phyloP scores from a whole-genome alignment of 1,139 yeast genomes.

The Suhomyces taliae region DNA sequence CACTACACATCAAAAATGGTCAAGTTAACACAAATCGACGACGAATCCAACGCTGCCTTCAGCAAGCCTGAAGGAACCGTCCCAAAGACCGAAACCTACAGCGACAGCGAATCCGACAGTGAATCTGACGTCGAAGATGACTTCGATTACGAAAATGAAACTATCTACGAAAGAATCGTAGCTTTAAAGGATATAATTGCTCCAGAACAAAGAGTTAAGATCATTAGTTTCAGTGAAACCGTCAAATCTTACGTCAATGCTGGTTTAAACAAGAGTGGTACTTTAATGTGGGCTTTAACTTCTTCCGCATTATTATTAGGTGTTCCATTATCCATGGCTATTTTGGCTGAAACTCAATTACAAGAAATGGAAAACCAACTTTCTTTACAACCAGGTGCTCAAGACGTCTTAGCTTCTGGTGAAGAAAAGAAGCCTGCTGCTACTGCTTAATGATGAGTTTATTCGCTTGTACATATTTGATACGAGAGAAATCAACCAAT shows the following conservation, averaged over 20 bases:
- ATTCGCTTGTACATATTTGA: constrained; percentile 10
- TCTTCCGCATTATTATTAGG: constrained; percentile 85
- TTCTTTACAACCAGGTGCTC: constrained; percentile 81
- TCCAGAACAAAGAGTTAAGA: constrained; percentile 72
- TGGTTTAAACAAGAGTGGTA: constrained; percentile 63
- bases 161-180: constrained; percentile 78
- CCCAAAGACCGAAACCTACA: constrained; percentile 22
- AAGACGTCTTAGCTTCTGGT: constrained; percentile 74
- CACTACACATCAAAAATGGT: constrained; percentile 48
- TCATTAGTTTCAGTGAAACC: constrained; percentile 35
- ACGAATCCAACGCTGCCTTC: constrained; percentile 45
- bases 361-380: constrained; percentile 93
- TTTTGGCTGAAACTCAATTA: constrained; percentile 88
- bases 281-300: constrained; percentile 79
- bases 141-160: constrained; percentile 78
- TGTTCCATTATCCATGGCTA: constrained; percentile 87
- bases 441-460: constrained; percentile 5
- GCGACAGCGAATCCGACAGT: constrained; percentile 39
- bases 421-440: constrained; percentile 33
- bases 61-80: constrained; percentile 20
- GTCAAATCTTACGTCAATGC: constrained; percentile 41
- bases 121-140: constrained; percentile 68
- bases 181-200: constrained; percentile 93
- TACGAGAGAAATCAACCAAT: constrained; percentile 1
- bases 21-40: constrained; percentile 70